phyloP scores from a whole-genome alignment of 768 basidiomycete species.

The Ramaria rubella region DNA sequence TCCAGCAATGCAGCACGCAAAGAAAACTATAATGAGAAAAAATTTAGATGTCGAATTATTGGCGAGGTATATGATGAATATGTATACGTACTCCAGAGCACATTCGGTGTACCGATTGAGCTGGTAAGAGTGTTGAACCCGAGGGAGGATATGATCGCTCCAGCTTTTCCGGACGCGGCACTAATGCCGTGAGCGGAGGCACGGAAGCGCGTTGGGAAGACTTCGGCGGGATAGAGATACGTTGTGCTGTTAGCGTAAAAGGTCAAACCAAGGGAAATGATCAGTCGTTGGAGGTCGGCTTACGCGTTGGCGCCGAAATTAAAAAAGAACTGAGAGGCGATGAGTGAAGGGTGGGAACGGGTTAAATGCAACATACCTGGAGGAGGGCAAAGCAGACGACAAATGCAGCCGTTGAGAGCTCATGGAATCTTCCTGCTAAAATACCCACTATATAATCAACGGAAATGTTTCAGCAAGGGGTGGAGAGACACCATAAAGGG shows the following conservation, averaged over 20 bases:
- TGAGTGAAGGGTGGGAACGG: neutral
- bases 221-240: constrained; percentile 59
- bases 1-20: constrained; percentile 55
- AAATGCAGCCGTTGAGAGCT: constrained; percentile 51
- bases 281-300: constrained; percentile 18
- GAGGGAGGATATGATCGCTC: constrained; percentile 71
- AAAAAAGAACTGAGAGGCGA: constrained; percentile 53
- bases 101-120: constrained; percentile 54
- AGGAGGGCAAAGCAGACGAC: constrained; percentile 67
- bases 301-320: constrained; percentile 74
- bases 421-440: constrained; percentile 57
- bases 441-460: constrained; percentile 45
- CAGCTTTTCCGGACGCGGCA: constrained; percentile 67
- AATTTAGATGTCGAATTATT: no score
- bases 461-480: constrained; percentile 8
- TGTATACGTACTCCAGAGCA: constrained; percentile 61
- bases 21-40: constrained; percentile 68
- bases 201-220: constrained; percentile 72
- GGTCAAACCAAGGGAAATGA: neutral
- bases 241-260: constrained; percentile 31
- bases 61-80: no score
- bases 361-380: constrained; percentile 37
- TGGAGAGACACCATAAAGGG: no score
- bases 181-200: constrained; percentile 70
- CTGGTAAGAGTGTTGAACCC: constrained; percentile 60